phyloP scores from a whole-genome alignment of 345 rosid genomes.

The Pugionium cornutum region DNA sequence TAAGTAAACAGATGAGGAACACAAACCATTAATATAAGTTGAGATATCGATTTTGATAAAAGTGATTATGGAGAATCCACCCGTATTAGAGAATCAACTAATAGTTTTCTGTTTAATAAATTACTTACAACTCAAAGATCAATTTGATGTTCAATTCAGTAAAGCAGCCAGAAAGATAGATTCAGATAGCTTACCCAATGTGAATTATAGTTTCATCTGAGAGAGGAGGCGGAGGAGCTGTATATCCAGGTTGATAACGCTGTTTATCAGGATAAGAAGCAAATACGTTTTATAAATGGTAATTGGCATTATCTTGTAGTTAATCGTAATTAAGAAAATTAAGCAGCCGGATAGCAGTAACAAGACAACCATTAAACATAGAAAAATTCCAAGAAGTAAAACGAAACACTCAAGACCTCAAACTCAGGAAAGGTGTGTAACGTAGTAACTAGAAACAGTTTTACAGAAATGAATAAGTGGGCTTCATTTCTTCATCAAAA shows the following conservation, averaged over 20 bases:
- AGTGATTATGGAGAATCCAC: too few relatives aligned
- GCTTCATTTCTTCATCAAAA: conserved; percentile 5
- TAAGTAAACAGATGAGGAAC: too few relatives aligned
- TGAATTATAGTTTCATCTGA: conserved; percentile 77
- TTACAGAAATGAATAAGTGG: neutral
- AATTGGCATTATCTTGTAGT: neutral
- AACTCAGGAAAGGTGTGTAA: conserved; percentile 5
- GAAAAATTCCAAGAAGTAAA: neutral
- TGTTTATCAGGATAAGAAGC: conserved; percentile 21
- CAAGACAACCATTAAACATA: conserved; percentile 14
- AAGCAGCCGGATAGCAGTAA: neutral
- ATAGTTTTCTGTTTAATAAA: too few relatives aligned
- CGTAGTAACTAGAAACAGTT: conserved; percentile 9
- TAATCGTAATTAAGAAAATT: neutral
- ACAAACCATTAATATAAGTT: too few relatives aligned
- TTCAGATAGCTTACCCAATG: conserved; percentile 55
- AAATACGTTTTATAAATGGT: neutral
- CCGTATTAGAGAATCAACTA: too few relatives aligned
- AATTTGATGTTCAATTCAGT: too few relatives aligned
- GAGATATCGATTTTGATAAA: too few relatives aligned
- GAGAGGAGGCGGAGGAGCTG: conserved; percentile 67
- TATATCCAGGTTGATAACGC: conserved; percentile 89
- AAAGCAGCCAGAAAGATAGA: neutral
- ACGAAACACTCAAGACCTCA: neutral
- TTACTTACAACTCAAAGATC: too few relatives aligned